Evolutionary conservation across 2,329 filamentous ascomycete species (phyloP).

Genomic region (Hypoxylon sp.): DNA sequence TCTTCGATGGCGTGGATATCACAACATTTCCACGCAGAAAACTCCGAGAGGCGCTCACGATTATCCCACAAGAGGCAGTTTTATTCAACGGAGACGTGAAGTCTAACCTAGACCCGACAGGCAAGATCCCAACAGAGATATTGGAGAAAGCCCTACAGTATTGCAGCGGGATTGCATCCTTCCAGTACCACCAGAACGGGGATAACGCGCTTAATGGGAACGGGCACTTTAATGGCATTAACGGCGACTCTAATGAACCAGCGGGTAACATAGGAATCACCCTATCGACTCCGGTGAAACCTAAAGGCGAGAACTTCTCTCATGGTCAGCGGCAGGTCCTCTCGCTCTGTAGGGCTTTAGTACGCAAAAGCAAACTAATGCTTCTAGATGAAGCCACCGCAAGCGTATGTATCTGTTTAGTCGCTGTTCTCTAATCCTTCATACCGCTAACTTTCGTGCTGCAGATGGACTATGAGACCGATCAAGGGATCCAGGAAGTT

Average conservation of each 20-base stretch:
- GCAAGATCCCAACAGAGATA: constrained; percentile 66
- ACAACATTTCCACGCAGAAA: constrained; percentile 64
- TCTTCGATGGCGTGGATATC: constrained; percentile 70
- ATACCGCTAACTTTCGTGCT: constrained; percentile 13
- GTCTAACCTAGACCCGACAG: constrained; percentile 76
- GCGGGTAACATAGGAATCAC: constrained; percentile 53
- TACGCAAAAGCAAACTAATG: constrained; percentile 69
- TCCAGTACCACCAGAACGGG: constrained; percentile 50
- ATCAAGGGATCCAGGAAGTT: constrained; percentile 68
- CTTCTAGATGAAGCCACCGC: constrained; percentile 72
- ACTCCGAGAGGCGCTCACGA: constrained; percentile 68
- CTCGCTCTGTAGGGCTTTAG: constrained; percentile 69
- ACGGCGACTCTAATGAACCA: constrained; percentile 34
- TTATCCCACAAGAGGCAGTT: constrained; percentile 72
- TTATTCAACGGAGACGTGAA: constrained; percentile 67
- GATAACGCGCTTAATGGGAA: constrained; percentile 36
- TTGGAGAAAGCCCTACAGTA: constrained; percentile 73
- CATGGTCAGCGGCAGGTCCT: constrained; percentile 72
- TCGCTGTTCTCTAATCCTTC: neutral
- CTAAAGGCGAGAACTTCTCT: constrained; percentile 69
- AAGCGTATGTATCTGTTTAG: constrained; percentile 52
- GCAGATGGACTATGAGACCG: constrained; percentile 70
- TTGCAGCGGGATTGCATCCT: constrained; percentile 71
- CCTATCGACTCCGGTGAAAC: constrained; percentile 64
- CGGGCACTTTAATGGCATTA: constrained; percentile 48